phyloP scores from a whole-genome alignment of 176 grass and related monocot species.

The Carex kokanica region DNA sequence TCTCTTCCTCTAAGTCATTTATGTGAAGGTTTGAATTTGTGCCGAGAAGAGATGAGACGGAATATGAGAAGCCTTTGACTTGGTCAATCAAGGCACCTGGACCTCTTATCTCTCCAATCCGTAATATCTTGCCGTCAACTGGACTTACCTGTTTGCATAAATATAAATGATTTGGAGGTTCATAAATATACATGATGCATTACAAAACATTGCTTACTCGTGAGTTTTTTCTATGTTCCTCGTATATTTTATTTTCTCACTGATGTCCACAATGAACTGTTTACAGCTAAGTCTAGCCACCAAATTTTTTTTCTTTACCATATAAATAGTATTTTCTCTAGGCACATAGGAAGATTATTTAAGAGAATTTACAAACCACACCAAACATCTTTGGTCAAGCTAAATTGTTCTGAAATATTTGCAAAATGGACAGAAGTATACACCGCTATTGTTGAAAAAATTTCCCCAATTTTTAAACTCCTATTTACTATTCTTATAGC shows the following conservation, averaged over 20 bases:
- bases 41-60: conserved; percentile 62
- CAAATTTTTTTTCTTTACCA: not conserved
- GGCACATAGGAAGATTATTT: not conserved
- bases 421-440: not conserved
- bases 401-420: not conserved
- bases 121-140: conserved; percentile 75
- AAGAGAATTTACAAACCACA: not conserved
- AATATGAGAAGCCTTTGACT: conserved; percentile 86
- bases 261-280: not conserved
- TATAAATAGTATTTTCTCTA: not conserved
- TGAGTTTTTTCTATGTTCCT: not conserved
- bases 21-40: conserved; percentile 45
- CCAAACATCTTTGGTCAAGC: not conserved
- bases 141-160: conserved; percentile 68
- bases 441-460: not conserved
- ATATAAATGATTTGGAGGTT: not conserved
- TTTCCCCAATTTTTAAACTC: not conserved
- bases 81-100: conserved; percentile 69
- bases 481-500: not conserved
- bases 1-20: conserved; percentile 34
- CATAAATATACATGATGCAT: not conserved
- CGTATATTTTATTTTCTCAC: not conserved
- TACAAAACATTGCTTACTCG: not conserved
- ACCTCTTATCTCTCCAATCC: conserved; percentile 56
- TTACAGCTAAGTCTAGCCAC: not conserved